A percentile compares a stretch with the other conserved stretches of the same genome.
Conservation (phyloP, 192 early-diverging fungal genomes). For the Geranomyces variabilis region DNA sequence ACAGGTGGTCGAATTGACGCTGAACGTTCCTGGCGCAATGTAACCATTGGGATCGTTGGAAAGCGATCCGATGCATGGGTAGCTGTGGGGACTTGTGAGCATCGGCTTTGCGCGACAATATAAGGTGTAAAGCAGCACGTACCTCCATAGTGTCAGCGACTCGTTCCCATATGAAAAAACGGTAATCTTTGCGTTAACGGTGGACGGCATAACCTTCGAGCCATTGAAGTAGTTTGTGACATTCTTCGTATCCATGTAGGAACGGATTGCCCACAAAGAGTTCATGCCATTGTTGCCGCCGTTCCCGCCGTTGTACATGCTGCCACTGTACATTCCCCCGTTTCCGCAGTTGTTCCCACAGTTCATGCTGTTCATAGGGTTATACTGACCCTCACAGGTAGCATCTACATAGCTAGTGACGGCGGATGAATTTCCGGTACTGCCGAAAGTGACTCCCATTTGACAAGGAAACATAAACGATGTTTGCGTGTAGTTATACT, state of each 20-base stretch:
- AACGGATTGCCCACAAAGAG: background rate
- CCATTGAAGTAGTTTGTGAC: constrained; percentile 16
- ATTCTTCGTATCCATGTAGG: background rate
- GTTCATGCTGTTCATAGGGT: background rate
- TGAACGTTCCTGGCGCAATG: background rate
- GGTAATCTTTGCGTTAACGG: background rate
- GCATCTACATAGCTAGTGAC: background rate
- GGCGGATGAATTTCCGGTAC: too few relatives aligned
- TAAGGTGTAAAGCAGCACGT: background rate
- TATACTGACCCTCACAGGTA: background rate
- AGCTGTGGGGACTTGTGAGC: background rate
- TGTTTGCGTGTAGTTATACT: background rate
- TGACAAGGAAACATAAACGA: background rate
- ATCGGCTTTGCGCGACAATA: background rate
- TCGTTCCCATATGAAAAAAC: background rate
- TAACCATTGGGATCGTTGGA: background rate
- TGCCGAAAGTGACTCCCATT: background rate
- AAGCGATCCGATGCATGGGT: background rate
- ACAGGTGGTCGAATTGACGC: constrained; percentile 1
- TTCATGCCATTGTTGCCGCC: background rate
- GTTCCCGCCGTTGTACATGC: background rate
- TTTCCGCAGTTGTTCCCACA: background rate
- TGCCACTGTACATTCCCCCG: background rate
- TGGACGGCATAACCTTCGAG: background rate
- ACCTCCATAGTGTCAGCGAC: background rate